Percentiles rank a stretch among this genome's conserved stretches.
phyloP scores from a whole-genome alignment of 176 grass and related monocot genomes.

The Calamus simplicifolius region DNA sequence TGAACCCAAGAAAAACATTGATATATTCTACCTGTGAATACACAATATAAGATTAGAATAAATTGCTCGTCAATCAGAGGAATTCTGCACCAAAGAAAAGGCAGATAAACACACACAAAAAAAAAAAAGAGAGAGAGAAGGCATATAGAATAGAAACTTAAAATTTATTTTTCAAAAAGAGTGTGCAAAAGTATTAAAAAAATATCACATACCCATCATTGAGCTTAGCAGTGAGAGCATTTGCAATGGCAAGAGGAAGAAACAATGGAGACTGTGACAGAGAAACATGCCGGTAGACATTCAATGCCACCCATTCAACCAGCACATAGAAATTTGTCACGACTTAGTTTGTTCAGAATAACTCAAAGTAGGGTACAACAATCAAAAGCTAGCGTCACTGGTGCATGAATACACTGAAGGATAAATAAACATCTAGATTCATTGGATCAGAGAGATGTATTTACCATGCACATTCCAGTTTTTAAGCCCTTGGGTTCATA shows the following conservation, averaged over 20 bases:
- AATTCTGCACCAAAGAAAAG: slow-evolving; percentile 24
- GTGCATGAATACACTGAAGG: no score
- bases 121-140: slow-evolving; percentile 10
- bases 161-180: no score
- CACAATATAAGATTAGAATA: slow-evolving; percentile 63
- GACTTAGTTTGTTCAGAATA: no score
- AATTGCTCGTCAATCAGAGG: slow-evolving; percentile 76
- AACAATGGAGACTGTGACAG: slow-evolving; percentile 61
- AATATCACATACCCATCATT: slow-evolving; percentile 63
- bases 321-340: no score
- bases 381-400: no score
- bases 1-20: not conserved
- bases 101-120: no score
- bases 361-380: no score
- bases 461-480: slow-evolving; percentile 97
- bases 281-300: not conserved
- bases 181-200: not conserved
- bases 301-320: no score
- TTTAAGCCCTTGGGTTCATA: slow-evolving; percentile 91
- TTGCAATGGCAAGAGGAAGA: slow-evolving; percentile 79
- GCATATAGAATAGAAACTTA: not conserved
- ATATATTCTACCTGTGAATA: slow-evolving; percentile 50
- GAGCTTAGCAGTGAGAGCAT: slow-evolving; percentile 83
- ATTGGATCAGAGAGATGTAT: no score
- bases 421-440: no score